Evolutionary conservation across 768 basidiomycete species (phyloP).

Genomic region (Xerocomellus intermedius): DNA sequence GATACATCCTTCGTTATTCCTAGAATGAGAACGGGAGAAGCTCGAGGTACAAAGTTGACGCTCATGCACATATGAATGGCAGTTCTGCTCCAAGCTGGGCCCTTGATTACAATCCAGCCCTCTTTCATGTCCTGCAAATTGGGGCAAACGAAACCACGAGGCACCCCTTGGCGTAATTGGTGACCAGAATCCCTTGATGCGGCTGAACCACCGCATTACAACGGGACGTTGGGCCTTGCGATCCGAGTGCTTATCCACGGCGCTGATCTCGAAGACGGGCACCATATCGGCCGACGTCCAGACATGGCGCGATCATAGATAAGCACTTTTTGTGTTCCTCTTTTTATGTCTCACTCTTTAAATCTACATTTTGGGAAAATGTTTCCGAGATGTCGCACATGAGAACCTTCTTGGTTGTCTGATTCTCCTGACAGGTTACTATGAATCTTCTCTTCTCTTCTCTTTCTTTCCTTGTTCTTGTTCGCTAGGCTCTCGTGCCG

Average conservation of each 20-base stretch:
- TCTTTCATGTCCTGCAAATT: constrained; percentile 3
- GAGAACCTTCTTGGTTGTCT: background rate
- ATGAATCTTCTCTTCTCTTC: background rate
- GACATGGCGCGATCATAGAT: constrained; percentile 15
- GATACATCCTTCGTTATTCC: background rate
- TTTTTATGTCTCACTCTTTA: background rate
- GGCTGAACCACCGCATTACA: constrained; percentile 12
- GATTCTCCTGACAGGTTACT: background rate
- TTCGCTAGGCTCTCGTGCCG: constrained; percentile 1
- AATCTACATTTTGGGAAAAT: background rate
- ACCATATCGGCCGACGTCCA: background rate
- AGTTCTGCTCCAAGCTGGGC: constrained; percentile 1
- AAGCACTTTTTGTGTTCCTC: background rate
- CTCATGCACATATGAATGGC: background rate
- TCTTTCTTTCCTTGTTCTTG: background rate
- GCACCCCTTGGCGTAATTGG: constrained; percentile 14
- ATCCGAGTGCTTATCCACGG: constrained; percentile 16
- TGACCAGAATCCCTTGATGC: constrained; percentile 4
- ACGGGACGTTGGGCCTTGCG: constrained; percentile 5
- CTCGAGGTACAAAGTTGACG: background rate
- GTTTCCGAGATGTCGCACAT: constrained; percentile 2
- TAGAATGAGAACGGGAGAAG: background rate
- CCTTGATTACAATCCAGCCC: constrained; percentile 1
- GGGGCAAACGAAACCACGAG: constrained; percentile 11
- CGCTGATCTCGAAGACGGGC: constrained; percentile 24